Base-by-base conservation (phyloP, 2,329 filamentous ascomycete species). In the Fusarium circinatum region DNA sequence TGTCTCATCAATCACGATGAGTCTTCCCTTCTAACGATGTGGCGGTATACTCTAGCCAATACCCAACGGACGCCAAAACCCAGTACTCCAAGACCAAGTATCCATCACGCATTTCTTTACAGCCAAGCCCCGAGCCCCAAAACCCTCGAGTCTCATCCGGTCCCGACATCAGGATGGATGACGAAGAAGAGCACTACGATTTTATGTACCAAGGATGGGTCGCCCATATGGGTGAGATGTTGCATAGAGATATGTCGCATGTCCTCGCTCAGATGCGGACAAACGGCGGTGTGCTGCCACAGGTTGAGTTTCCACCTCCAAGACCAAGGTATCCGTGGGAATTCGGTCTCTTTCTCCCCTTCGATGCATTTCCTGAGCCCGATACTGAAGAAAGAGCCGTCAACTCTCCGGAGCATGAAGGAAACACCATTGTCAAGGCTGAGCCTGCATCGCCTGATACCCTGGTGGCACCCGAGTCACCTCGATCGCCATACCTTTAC, bases 1-100 rank as follows among this genome's bases (percentile, higher is more conserved):
- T 15, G 6, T 34, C 17, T n/a, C n/a, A 6, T 15, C 17, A 20
- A 6, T 6, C 8, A 4, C 17, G 0, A 6, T 2, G 3, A 3
- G 17, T 14, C 12, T 32, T 32, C 4, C 17, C 17, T 2, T 24
- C 22, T 34, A 6, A 24, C 15, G 8, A 0, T 8, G 0, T 32
- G 22, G 7, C 8, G 11, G 28, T 10, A 9, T 10, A 13, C 5
- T 24, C 10, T 10, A 32, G 15, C 4, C 11, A 49, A 30, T 47
- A n/a, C 14, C 20, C 45, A n/a, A n/a, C 10, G 14, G 4, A 17
- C 20, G 10, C 47, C 28, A 18, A 3, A 9, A 18, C 8, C 14
- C 47, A 13, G 14, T n/a, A 30, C 28, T 12, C 7, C 26, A 48
- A 30, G 26, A 22, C 26, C 26, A 48, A 49, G 14, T 17, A 45